phyloP scores from a whole-genome alignment of 441 rosid species.

The Cnidoscolus chayamansa region DNA sequence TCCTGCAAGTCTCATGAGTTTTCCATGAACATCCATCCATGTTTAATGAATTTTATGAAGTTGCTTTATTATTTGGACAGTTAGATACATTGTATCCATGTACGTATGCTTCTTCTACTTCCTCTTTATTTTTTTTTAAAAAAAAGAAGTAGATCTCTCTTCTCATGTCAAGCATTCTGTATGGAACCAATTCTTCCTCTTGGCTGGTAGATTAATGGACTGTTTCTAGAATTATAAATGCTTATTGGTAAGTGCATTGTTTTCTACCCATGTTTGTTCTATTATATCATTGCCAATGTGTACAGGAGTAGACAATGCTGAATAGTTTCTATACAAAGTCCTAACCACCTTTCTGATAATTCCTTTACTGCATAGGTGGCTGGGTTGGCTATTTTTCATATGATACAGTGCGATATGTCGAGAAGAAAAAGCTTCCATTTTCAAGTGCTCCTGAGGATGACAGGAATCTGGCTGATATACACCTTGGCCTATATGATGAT shows the following conservation, averaged over 20 bases:
- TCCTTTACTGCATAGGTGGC: slow-evolving; percentile 54
- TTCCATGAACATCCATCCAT: not conserved
- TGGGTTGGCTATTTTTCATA: slow-evolving; percentile 96
- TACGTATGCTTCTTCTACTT: not conserved
- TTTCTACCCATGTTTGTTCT: no score
- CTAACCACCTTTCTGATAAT: slow-evolving; percentile 6
- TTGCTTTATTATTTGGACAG: not conserved
- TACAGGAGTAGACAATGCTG: no score
- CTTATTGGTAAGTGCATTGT: no score
- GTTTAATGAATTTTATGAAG: not conserved
- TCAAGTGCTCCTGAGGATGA: slow-evolving; percentile 75
- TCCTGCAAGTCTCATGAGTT: not conserved
- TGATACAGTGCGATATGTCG: slow-evolving; percentile 78
- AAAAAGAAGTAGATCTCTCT: not conserved
- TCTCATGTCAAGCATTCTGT: not conserved
- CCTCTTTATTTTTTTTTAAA: not conserved
- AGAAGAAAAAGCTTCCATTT: slow-evolving; percentile 72
- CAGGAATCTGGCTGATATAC: slow-evolving; percentile 79
- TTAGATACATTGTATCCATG: not conserved
- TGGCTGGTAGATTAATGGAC: no score
- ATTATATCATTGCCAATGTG: no score
- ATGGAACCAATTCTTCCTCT: no score
- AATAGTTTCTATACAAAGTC: not conserved
- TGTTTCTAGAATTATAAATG: no score
- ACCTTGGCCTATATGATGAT: slow-evolving; percentile 76